A percentile compares a stretch with the other conserved stretches of the same genome.
Conservation (phyloP, 257 asterid species). For the Avicennia marina region DNA sequence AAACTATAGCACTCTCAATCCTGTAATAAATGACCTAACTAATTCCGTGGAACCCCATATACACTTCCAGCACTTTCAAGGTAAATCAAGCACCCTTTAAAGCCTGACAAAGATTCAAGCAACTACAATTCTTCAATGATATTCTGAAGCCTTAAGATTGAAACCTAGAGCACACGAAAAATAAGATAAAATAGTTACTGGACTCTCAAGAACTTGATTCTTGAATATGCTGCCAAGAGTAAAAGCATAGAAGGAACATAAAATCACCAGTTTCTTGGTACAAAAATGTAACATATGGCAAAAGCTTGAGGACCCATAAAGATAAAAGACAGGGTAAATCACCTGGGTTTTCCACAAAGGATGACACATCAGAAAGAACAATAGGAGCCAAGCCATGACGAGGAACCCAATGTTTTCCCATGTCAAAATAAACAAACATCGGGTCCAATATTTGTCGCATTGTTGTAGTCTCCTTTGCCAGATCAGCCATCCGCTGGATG, state of each 20-base stretch:
- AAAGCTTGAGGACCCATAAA: background rate
- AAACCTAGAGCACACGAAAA: background rate
- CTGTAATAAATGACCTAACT: background rate
- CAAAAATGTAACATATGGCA: background rate
- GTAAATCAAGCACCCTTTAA: too few species aligned
- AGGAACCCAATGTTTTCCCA: constrained; percentile 67
- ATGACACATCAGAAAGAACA: constrained; percentile 78
- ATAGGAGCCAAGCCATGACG: constrained; percentile 64
- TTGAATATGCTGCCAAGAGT: background rate
- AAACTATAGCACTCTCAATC: background rate
- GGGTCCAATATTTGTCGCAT: constrained; percentile 89
- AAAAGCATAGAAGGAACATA: background rate
- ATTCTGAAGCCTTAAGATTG: background rate
- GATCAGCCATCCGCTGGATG: constrained; percentile 85
- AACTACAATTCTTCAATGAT: too few species aligned
- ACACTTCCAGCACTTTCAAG: too few species aligned
- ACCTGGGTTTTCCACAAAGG: constrained; percentile 81
- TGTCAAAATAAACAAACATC: constrained; percentile 78
- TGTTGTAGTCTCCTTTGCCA: constrained; percentile 83
- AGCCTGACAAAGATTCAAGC: too few species aligned
- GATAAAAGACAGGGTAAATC: constrained; percentile 12
- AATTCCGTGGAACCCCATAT: too few species aligned
- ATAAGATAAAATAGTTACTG: background rate
- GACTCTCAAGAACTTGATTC: background rate
- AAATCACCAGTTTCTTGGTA: background rate